Evolutionary conservation across 306 rosid genomes (phyloP), one percentile per base, ranked within the genome.

Genomic region (Dalbergia oliveri): DNA sequence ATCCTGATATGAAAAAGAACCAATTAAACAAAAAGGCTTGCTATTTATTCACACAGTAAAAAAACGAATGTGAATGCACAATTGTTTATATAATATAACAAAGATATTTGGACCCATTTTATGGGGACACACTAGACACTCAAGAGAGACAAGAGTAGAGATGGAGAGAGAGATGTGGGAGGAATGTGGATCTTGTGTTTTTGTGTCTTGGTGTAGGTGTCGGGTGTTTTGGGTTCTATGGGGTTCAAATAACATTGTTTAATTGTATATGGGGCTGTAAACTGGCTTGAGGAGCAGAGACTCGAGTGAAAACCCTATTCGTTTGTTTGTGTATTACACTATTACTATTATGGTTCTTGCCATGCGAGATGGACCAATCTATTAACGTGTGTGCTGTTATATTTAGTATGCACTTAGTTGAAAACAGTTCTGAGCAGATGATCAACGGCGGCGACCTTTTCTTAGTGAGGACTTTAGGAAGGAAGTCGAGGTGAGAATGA

Each of bases 371-470:
- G 7, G 11, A 66, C 70, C 15, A 41, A 3, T 26, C 41, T 66
- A 39, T 34, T 63, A 33, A 63, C 14, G 45, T 63, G 8, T 13
- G 11, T 34, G 19, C 6, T 4, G n/a, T 35, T 37, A 6, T 37
- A 37, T 37, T 43, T 43, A 43, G 49, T 6, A 43, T 43, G 49
- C 9, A 49, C 56, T 49, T 49, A 7, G 15, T 14, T 3, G 56
- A 49, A 49, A 49, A 49, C n/a, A 49, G 16, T 11, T 51, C 57
- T 51, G 5, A 51, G 57, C 12, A 51, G 19, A n/a, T 45, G 26
- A 56, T 77, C 44, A 23, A 13, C 44, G 16, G 57, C 34, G 76
- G 75, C 57, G 47, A 67, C 26, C 51, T 15, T 69, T 60, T 47
- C 14, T 6, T 39, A 6, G 77, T 68, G 72, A 65, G 37, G 19